A percentile compares a stretch with the other conserved stretches of the same genome.
phyloP scores from a whole-genome alignment of 139 green algal species.

The Chlamydomonas sp. region DNA sequence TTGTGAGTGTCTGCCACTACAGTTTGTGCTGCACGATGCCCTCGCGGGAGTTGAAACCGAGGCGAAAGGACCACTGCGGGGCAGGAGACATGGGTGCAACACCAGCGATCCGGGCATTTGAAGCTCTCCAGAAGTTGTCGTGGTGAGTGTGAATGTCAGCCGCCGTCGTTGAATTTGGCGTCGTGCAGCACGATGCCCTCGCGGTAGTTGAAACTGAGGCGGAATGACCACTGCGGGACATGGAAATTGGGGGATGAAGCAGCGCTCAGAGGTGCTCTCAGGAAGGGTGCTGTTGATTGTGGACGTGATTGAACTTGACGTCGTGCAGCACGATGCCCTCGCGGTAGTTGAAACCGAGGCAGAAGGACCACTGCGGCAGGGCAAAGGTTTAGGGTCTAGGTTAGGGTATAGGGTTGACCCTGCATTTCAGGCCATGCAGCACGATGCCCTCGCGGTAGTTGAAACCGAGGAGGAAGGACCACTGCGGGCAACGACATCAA shows the following conservation, averaged over 20 bases:
- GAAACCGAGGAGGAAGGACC: conserved; percentile 71
- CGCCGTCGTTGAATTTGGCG: conserved; percentile 48
- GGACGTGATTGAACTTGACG: conserved; percentile 48
- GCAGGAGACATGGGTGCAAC: no score
- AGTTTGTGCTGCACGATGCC: conserved; percentile 63
- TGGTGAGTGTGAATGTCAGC: no score
- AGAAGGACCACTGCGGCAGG: conserved; percentile 66
- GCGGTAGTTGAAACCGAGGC: conserved; percentile 73
- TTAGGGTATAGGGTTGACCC: no score
- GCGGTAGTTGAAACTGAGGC: conserved; percentile 73
- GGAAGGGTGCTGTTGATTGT: no score
- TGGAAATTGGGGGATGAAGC: no score
- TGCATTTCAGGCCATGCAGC: conserved; percentile 56
- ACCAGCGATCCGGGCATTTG: no score
- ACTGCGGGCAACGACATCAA: no score
- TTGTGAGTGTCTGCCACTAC: no score
- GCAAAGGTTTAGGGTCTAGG: no score
- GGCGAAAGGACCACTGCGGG: conserved; percentile 62
- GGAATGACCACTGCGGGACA: conserved; percentile 69
- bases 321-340: conserved; percentile 61
- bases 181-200: conserved; percentile 61
- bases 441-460: conserved; percentile 63
- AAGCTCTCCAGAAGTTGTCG: no score
- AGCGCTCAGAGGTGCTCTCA: no score
- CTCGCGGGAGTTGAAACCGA: conserved; percentile 71